Conservation (phyloP, 768 basidiomycete species). For the Roridomyces roridus region DNA sequence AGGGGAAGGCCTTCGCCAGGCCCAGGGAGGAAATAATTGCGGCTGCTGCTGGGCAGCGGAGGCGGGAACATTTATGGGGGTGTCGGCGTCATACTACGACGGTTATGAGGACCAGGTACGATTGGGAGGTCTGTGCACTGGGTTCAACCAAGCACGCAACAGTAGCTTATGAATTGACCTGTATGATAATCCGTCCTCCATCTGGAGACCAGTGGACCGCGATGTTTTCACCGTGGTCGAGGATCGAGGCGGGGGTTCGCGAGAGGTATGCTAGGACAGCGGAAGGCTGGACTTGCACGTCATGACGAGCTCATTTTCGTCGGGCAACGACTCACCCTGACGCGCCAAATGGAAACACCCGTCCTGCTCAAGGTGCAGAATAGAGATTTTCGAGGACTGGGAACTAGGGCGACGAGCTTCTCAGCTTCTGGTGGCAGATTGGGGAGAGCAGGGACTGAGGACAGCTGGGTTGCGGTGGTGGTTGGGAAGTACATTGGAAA, state of each 20-base stretch:
- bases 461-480: constrained; percentile 75
- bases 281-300: constrained; percentile 58
- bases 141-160: too few relatives aligned
- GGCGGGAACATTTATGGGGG: constrained; percentile 61
- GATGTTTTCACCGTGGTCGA: constrained; percentile 84
- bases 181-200: constrained; percentile 77
- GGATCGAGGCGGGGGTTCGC: constrained; percentile 77
- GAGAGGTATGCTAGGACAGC: constrained; percentile 74
- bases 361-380: constrained; percentile 78
- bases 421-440: constrained; percentile 60
- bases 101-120: constrained; percentile 78
- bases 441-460: constrained; percentile 71
- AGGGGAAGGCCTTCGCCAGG: constrained; percentile 81
- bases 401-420: constrained; percentile 55
- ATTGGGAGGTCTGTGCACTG: constrained; percentile 85
- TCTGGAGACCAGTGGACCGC: constrained; percentile 85
- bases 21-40: constrained; percentile 71
- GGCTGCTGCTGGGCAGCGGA: constrained; percentile 60
- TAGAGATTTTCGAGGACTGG: constrained; percentile 77
- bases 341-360: constrained; percentile 81
- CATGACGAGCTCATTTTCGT: background rate
- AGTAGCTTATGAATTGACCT: constrained; percentile 48
- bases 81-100: constrained; percentile 64
- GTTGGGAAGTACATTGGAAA: constrained; percentile 84
- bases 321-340: constrained; percentile 61